Percentiles rank a stretch among this genome's conserved stretches.
Evolutionary conservation across 2,329 filamentous ascomycete species (phyloP).

Genomic region (Ophiostoma australiae): DNA sequence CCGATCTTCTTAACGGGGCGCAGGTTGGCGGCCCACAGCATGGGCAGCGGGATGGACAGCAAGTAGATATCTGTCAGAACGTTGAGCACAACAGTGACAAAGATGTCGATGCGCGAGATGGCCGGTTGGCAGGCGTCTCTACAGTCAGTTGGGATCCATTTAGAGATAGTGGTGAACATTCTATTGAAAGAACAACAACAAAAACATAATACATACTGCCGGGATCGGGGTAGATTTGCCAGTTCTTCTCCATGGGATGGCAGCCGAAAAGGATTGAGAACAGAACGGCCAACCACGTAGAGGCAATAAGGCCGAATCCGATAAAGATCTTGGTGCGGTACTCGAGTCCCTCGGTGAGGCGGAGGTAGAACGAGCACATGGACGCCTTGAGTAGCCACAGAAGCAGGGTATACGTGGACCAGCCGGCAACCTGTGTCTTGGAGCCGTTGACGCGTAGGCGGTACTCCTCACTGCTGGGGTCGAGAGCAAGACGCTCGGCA

Average conservation of each 20-base stretch:
- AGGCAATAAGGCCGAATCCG: conserved; percentile 35
- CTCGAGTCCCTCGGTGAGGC: conserved; percentile 34
- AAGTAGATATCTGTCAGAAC: conserved; percentile 40
- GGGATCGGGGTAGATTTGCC: conserved; percentile 42
- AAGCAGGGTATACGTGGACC: conserved; percentile 31
- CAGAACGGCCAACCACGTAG: conserved; percentile 35
- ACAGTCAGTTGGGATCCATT: background rate
- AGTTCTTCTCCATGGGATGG: conserved; percentile 36
- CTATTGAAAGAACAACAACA: no score
- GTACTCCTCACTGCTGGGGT: conserved; percentile 32
- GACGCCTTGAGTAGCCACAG: conserved; percentile 32
- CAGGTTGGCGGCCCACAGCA: conserved; percentile 51
- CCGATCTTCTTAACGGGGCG: conserved; percentile 47
- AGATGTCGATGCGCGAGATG: conserved; percentile 37
- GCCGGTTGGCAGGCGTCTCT: conserved; percentile 39
- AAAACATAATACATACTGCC: conserved; percentile 33
- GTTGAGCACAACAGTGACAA: conserved; percentile 39
- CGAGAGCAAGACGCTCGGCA: conserved; percentile 30
- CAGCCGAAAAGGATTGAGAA: conserved; percentile 37
- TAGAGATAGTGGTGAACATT: background rate
- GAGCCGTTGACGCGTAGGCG: conserved; percentile 35
- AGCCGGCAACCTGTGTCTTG: conserved; percentile 35
- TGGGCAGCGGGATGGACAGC: conserved; percentile 41
- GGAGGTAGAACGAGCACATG: conserved; percentile 34
- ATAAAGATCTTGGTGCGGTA: conserved; percentile 32